Evolutionary conservation across 805 yeast species (phyloP), one percentile per base, ranked within the genome.

Genomic region (Jamesozyma gamospora): DNA sequence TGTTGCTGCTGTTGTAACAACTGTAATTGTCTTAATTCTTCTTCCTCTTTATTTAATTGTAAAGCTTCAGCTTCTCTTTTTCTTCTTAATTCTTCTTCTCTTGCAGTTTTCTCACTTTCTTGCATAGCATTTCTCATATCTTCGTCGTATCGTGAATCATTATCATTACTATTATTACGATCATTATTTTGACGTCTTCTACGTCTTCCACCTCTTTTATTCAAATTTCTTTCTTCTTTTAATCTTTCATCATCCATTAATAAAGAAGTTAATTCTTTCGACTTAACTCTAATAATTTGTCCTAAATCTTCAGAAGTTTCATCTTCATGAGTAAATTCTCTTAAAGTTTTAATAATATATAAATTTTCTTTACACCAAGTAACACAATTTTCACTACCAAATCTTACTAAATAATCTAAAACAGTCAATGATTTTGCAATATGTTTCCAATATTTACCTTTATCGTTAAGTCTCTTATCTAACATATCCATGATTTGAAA

Each of bases 391-490:
- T 88, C 95, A 17, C 87, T 74, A 27, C 96, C 98, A 44, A 71
- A 74, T 50, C 92, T 75, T 14, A 88, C 87, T 42, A 90, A 69
- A 62, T 79, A 90, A 53, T 88, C 96, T 50, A 90, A 69, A 13
- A 90, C 79, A 1, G 94, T 82, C 46, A 90, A 69, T 1, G 95
- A 79, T 62, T 90, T 92, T 44, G 92, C 87, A 37, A 90, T 88
- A 59, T 90, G 98, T 48, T 95, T 74, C 97, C 97, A 90, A 64
- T 90, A 84, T 60, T 87, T 88, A 46, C 97, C 97, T 67, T 88
- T 90, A 57, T 90, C 97, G 55, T 90, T 90, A 47, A 90, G 67
- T 47, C 98, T 73, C 50, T 86, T 76, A 64, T 90, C 96, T 34
- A 90, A 63, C 82, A 90, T 86, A 56, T 90, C 96, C 94, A 90